Base-by-base conservation (phyloP, 768 basidiomycete species). In the Russula compacta region DNA sequence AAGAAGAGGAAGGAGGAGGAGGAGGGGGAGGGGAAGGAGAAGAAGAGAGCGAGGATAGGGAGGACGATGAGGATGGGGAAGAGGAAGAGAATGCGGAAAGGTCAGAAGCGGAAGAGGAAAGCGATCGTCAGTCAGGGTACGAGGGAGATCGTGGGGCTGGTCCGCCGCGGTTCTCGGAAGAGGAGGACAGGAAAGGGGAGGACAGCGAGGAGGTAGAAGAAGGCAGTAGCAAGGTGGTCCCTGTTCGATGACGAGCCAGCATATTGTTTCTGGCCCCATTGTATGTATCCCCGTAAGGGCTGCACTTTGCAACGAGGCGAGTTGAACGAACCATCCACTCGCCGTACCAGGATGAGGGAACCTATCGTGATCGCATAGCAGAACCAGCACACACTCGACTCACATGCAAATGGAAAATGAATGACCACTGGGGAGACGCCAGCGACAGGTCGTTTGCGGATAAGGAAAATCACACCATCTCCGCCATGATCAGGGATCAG, bases 1-100 rank as follows among this genome's bases (percentile, higher is more conserved):
- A 66, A 1, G 66, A 66, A 24, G 56, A 42, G 36, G 65, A 67
- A 6, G 69, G 62, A 19, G 60, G 77, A 5, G 83, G 80, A 39
- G 73, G 70, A 21, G 73, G 67, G 4, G 70, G 68, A 14, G 66
- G 57, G 2, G 65, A 56, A 0, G 63, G 61, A 0, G 46, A 46
- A 14, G 64, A 56, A n/a, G 65, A 53, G 1, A 62, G 61, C 3
- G 50, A 7, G 2, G 35, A 51, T 4, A 15, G 10, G 33, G 33
- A 15, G 14, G 6, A 14, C 14, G 40, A 42, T 8, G 51, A 69
- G 5, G 71, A 69, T 21, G 24, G 24, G 24, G 24, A 29, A 29
- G 24, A 29, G 24, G 71, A 67, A 3, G 69, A 67, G 17, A 63
- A 58, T 33, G 64, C 55, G 2, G 62, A 61, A 6, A 9, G 68